Conservation (phyloP, 2,329 filamentous ascomycete species). For the Pseudogymnoascus sp. region DNA sequence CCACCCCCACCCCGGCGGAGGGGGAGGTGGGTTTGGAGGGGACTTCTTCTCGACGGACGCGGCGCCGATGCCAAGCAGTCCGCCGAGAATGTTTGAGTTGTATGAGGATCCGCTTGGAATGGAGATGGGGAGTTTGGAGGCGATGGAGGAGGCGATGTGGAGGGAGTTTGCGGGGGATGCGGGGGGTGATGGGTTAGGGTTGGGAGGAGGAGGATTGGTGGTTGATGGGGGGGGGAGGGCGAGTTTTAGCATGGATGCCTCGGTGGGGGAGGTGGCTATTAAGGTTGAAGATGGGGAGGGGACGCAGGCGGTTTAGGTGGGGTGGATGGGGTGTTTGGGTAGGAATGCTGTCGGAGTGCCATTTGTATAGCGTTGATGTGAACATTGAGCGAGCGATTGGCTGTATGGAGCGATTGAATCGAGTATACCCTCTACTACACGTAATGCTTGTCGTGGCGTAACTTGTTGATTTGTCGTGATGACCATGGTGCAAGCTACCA, state of each 20-base stretch:
- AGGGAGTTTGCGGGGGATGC: constrained; percentile 14
- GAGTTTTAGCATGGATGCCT: neutral
- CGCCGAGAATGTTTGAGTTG: constrained; percentile 31
- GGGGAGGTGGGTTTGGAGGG: neutral
- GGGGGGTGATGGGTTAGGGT: constrained; percentile 12
- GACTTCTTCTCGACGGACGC: constrained; percentile 37
- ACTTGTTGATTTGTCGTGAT: no score
- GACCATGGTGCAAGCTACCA: no score
- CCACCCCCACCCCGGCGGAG: constrained; percentile 19
- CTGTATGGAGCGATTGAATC: neutral
- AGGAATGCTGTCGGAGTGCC: neutral
- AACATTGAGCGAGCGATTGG: neutral
- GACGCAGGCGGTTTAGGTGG: neutral
- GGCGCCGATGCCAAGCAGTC: constrained; percentile 36
- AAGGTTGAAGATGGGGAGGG: constrained; percentile 4
- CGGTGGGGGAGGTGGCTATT: neutral
- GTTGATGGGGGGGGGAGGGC: neutral
- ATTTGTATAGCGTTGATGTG: neutral
- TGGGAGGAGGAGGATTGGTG: constrained; percentile 13
- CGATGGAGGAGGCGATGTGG: constrained; percentile 19
- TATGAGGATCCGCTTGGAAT: constrained; percentile 24
- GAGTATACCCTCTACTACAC: neutral
- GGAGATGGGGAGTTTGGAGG: constrained; percentile 11
- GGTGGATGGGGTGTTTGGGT: neutral
- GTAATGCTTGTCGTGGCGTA: no score